Evolutionary conservation across 176 grass and related monocot species (phyloP).

Genomic region (maize (Zea mays)): DNA sequence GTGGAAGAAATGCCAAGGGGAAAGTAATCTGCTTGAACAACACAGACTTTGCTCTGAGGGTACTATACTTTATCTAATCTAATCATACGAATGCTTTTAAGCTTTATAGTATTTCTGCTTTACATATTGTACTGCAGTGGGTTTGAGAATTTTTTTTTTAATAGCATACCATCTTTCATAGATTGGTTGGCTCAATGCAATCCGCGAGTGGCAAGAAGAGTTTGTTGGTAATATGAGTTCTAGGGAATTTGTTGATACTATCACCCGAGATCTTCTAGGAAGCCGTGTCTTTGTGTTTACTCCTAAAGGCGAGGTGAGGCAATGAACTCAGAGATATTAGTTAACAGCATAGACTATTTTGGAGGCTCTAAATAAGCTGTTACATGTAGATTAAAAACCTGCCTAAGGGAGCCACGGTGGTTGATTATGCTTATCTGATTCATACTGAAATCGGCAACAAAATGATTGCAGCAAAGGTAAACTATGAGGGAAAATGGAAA

Average conservation of each 20-base stretch:
- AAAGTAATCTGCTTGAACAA: slow-evolving; percentile 79
- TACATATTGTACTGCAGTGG: slow-evolving; percentile 9
- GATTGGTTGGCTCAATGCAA: slow-evolving; percentile 99
- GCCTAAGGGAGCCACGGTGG: slow-evolving; percentile 87
- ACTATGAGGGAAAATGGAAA: slow-evolving; percentile 29
- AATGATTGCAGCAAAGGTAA: slow-evolving; percentile 91
- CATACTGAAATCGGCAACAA: slow-evolving; percentile 99
- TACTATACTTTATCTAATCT: slow-evolving; percentile 42
- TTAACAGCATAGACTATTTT: background rate
- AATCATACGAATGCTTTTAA: slow-evolving; percentile 21
- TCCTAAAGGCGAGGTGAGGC: slow-evolving; percentile 96
- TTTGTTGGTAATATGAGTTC: slow-evolving; percentile 99
- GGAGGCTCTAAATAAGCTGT: slow-evolving; percentile 20
- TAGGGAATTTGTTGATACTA: slow-evolving; percentile 92
- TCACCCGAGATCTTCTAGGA: slow-evolving; percentile 87
- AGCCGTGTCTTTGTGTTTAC: slow-evolving; percentile 97
- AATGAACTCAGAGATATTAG: slow-evolving; percentile 28
- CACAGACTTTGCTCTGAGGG: slow-evolving; percentile 82
- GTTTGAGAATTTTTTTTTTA: slow-evolving; percentile 17
- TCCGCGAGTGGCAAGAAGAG: slow-evolving; percentile 98
- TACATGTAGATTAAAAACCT: slow-evolving; percentile 85
- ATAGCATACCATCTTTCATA: slow-evolving; percentile 38
- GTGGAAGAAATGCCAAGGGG: slow-evolving; percentile 71
- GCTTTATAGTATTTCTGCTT: background rate
- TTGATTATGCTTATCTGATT: slow-evolving; percentile 99